phyloP scores from a whole-genome alignment of 2,329 filamentous ascomycete species.

The Fusarium sp. region DNA sequence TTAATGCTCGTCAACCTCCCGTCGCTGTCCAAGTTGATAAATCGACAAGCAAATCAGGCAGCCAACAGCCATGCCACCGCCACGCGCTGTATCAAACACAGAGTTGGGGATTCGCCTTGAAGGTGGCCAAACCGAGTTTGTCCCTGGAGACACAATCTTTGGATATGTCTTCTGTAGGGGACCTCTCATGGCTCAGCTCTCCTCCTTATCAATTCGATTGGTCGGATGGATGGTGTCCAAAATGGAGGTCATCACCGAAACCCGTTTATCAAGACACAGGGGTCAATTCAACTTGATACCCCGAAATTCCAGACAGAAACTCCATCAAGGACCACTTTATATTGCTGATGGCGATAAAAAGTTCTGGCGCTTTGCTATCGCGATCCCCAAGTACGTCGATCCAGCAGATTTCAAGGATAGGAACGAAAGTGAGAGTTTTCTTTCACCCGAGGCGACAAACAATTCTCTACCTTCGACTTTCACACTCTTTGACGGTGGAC shows the following conservation, averaged over 20 bases:
- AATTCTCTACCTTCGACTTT: conserved; percentile 17
- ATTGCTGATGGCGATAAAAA: conserved; percentile 19
- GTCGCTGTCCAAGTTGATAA: not conserved
- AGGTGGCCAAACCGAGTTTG: not conserved
- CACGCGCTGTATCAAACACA: not conserved
- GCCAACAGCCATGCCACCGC: conserved; percentile 9
- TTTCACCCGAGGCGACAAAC: not conserved
- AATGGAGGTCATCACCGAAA: conserved; percentile 24
- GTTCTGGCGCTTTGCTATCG: conserved; percentile 47
- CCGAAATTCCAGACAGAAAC: not conserved
- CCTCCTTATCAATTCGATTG: conserved; percentile 38
- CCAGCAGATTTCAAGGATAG: not conserved
- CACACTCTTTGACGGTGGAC: not conserved
- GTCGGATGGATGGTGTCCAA: conserved; percentile 45
- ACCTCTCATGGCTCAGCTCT: conserved; percentile 34
- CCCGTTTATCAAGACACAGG: conserved; percentile 30
- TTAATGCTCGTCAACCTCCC: not conserved
- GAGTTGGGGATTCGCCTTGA: conserved; percentile 26
- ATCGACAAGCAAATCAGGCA: not conserved
- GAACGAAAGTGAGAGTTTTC: not conserved
- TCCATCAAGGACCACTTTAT: conserved; percentile 43
- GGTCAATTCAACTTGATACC: conserved; percentile 43
- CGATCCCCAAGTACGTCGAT: conserved; percentile 39
- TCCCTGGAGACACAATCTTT: conserved; percentile 44
- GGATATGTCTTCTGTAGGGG: conserved; percentile 41